Conservation (phyloP, 768 basidiomycete species). For the Boletus tylopilopsis region DNA sequence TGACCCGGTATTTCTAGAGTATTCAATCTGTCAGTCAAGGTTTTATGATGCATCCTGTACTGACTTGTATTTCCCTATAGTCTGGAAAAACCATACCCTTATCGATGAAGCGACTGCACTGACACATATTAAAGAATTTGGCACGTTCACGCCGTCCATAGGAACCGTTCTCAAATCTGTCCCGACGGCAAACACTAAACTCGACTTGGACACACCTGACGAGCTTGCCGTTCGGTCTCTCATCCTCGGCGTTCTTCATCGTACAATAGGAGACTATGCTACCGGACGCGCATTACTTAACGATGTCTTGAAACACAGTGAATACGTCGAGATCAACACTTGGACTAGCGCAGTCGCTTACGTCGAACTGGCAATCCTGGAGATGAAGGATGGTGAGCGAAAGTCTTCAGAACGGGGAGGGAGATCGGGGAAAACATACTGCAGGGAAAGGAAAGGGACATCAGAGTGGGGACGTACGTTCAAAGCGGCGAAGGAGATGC, state of each 20-base stretch:
- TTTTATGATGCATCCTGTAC: neutral
- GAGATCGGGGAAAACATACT: neutral
- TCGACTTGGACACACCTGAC: constrained; percentile 63
- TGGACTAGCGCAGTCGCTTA: constrained; percentile 67
- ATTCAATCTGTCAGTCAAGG: constrained; percentile 59
- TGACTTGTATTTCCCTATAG: constrained; percentile 33
- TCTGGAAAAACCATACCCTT: constrained; percentile 78
- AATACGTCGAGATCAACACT: constrained; percentile 45
- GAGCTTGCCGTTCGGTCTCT: constrained; percentile 67
- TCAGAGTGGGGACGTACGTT: constrained; percentile 47
- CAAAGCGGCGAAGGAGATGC: constrained; percentile 42
- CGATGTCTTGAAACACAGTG: constrained; percentile 46
- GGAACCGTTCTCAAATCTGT: constrained; percentile 24
- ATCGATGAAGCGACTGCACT: constrained; percentile 50
- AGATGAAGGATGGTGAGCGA: constrained; percentile 57
- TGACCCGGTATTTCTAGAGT: constrained; percentile 40
- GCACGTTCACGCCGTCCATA: constrained; percentile 45
- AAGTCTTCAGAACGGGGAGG: constrained; percentile 32
- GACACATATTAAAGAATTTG: constrained; percentile 56
- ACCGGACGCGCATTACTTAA: constrained; percentile 46
- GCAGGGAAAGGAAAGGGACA: constrained; percentile 5
- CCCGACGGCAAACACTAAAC: neutral
- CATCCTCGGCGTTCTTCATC: constrained; percentile 63
- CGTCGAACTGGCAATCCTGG: constrained; percentile 71
- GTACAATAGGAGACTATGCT: constrained; percentile 47